Percentiles rank a stretch among this genome's conserved stretches.
Conservation (phyloP, 2,329 filamentous ascomycete genomes). For the Byssochlamys sp. region DNA sequence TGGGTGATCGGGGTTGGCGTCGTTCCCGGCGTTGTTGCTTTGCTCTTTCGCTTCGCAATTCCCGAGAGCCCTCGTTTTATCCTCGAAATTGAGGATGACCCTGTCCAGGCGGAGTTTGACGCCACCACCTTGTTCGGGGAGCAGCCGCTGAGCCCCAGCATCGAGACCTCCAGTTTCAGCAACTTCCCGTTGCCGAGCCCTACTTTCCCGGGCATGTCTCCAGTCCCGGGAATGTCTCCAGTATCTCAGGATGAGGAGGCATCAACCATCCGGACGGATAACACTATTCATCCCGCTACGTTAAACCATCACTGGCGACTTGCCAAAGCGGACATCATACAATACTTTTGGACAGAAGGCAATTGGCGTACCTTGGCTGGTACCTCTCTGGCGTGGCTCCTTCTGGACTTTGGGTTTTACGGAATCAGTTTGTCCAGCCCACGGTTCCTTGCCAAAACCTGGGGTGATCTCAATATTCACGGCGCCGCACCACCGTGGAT, state of each 20-base stretch:
- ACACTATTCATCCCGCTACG: constrained; percentile 25
- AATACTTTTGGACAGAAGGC: constrained; percentile 35
- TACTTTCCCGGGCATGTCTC: not conserved
- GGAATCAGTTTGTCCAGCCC: constrained; percentile 43
- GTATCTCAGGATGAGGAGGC: constrained; percentile 8
- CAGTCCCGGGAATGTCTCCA: not conserved
- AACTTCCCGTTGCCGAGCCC: not conserved
- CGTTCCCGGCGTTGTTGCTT: constrained; percentile 53
- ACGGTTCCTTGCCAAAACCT: constrained; percentile 34
- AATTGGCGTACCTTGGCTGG: constrained; percentile 35
- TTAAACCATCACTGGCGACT: constrained; percentile 35
- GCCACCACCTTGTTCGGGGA: constrained; percentile 50
- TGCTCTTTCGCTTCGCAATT: constrained; percentile 57
- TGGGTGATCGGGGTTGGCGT: constrained; percentile 58
- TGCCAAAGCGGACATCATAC: constrained; percentile 27
- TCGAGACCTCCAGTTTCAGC: not conserved
- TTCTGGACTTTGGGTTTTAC: constrained; percentile 51
- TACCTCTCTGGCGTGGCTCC: constrained; percentile 45
- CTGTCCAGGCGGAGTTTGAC: constrained; percentile 49
- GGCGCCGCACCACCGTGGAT: constrained; percentile 25
- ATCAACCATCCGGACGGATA: constrained; percentile 13
- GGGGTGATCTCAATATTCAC: constrained; percentile 24
- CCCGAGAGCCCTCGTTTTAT: constrained; percentile 58
- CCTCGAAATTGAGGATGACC: constrained; percentile 55
- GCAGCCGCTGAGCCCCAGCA: constrained; percentile 9